Conservation (phyloP, 169 alveolate species). For the Babesia bigemina region DNA sequence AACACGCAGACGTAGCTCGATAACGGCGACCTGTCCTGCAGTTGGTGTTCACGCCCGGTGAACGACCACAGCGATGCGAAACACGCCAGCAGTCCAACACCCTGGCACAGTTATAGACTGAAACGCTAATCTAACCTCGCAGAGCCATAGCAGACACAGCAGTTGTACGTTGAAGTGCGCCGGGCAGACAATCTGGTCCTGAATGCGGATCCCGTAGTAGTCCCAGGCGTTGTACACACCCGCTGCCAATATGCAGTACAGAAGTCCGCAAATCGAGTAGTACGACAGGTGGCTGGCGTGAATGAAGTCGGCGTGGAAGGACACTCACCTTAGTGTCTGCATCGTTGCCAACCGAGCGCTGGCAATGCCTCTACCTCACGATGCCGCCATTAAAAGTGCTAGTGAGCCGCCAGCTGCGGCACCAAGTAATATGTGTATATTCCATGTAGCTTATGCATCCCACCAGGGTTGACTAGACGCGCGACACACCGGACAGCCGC, state of each 20-base stretch:
- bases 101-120: conserved; percentile 1
- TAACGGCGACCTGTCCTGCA: conserved; percentile 37
- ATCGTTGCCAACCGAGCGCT: background rate
- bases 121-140: conserved; percentile 21
- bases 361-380: background rate
- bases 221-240: conserved; percentile 61
- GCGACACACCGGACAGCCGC: background rate
- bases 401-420: background rate
- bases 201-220: conserved; percentile 57
- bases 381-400: no score
- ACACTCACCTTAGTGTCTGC: conserved; percentile 47
- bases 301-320: background rate
- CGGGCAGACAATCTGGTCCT: conserved; percentile 53
- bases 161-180: conserved; percentile 58
- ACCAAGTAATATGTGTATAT: background rate
- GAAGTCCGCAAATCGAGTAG: conserved; percentile 47
- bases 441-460: background rate
- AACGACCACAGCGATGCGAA: conserved; percentile 56
- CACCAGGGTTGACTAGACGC: background rate
- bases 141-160: conserved; percentile 53
- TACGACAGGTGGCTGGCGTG: conserved; percentile 44
- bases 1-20: conserved; percentile 54
- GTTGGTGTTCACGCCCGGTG: conserved; percentile 37
- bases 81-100: conserved; percentile 39
- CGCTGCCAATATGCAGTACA: conserved; percentile 44